phyloP scores from a whole-genome alignment of 495 filamentous ascomycete species.

The Penicillium paxilli region DNA sequence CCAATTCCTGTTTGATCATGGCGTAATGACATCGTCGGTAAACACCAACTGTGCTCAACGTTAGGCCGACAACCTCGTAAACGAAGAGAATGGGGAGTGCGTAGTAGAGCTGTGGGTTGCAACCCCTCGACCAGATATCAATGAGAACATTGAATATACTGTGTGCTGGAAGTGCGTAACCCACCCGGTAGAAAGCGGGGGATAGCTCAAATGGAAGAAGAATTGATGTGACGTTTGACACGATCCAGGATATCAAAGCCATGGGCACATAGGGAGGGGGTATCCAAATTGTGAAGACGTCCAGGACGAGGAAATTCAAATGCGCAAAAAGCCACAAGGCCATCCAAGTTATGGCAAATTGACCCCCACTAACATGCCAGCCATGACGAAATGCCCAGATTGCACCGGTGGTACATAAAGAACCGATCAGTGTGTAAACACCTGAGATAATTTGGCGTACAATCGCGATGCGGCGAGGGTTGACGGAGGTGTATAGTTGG shows the following conservation, averaged over 20 bases:
- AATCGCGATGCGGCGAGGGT: conserved; percentile 40
- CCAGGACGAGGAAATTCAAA: conserved; percentile 49
- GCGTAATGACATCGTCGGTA: conserved; percentile 42
- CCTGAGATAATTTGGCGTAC: conserved; percentile 39
- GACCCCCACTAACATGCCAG: conserved; percentile 47
- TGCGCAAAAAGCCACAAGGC: conserved; percentile 53
- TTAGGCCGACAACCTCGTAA: conserved; percentile 32
- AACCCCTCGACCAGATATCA: conserved; percentile 51
- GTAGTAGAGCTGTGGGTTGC: conserved; percentile 42
- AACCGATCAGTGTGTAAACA: conserved; percentile 45
- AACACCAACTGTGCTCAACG: conserved; percentile 35
- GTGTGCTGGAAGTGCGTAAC: conserved; percentile 49
- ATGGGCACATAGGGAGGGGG: conserved; percentile 44
- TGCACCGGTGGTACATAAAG: conserved; percentile 42
- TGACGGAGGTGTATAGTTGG: conserved; percentile 39
- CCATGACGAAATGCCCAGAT: conserved; percentile 52
- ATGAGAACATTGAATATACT: conserved; percentile 41
- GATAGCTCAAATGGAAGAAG: conserved; percentile 49
- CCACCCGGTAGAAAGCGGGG: conserved; percentile 48
- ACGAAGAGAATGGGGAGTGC: conserved; percentile 47
- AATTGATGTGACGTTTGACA: conserved; percentile 47
- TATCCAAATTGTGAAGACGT: conserved; percentile 47
- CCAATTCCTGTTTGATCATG: conserved; percentile 30
- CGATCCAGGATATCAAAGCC: conserved; percentile 48
- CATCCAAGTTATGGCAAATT: conserved; percentile 50